These are phyloP conservation scores for Rugonectria rugulosa DNA, from an alignment of 2,329 filamentous ascomycete species.

Conservation along the genomic window DNA sequence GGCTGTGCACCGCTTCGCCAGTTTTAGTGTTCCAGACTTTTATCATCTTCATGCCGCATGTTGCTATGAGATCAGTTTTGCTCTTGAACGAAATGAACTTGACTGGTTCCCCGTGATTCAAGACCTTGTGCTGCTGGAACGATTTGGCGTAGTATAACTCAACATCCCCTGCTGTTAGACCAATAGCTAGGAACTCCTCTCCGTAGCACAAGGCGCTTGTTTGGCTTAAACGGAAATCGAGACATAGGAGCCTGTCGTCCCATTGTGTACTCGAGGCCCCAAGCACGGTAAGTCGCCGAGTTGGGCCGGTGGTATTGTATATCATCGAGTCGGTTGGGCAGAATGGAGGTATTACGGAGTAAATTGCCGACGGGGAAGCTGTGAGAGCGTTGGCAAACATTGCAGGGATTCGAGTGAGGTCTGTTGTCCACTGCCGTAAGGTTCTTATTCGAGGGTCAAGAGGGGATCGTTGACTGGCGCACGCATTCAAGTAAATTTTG, in stretches of 20 bases:
- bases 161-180: conserved; percentile 33
- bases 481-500: conserved; percentile 30
- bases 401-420: conserved; percentile 41
- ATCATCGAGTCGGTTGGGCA: conserved; percentile 41
- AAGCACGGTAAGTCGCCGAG: conserved; percentile 31
- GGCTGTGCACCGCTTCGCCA: conserved; percentile 35
- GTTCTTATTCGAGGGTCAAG: conserved; percentile 24
- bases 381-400: conserved; percentile 41
- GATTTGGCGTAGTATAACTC: conserved; percentile 36
- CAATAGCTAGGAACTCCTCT: conserved; percentile 39
- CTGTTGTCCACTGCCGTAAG: conserved; percentile 39
- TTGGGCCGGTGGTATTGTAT: conserved; percentile 20
- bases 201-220: conserved; percentile 37
- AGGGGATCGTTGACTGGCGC: conserved; percentile 26
- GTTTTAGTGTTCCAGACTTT: conserved; percentile 43
- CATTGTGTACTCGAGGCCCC: conserved; percentile 35
- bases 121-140: conserved; percentile 37
- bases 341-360: conserved; percentile 43
- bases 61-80: conserved; percentile 40
- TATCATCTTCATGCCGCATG: conserved; percentile 38
- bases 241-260: conserved; percentile 43
- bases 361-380: conserved; percentile 40
- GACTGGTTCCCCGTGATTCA: conserved; percentile 41
- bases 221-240: conserved; percentile 37
- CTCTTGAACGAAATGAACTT: conserved; percentile 42